These are phyloP conservation scores for Hericium rajendrae DNA, from an alignment of 768 basidiomycete genomes.

Conservation along the genomic window DNA sequence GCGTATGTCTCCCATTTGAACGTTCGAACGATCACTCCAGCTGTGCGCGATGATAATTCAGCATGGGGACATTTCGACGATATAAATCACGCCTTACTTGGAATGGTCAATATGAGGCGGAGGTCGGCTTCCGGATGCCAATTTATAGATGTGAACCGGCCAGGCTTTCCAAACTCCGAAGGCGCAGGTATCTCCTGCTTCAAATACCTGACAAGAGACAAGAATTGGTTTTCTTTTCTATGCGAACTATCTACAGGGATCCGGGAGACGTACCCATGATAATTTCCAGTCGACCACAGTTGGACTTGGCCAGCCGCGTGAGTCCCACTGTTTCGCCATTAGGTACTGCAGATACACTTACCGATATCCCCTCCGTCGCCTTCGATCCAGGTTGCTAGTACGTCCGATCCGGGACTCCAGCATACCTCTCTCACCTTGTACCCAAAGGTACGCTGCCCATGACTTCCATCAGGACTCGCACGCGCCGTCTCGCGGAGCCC, in stretches of 20 bases:
- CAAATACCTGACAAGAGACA: conserved; percentile 55
- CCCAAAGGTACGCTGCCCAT: conserved; percentile 39
- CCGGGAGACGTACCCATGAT: conserved; percentile 61
- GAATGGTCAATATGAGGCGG: conserved; percentile 54
- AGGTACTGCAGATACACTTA: conserved; percentile 25
- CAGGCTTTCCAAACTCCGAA: conserved; percentile 20
- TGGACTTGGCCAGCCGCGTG: conserved; percentile 49
- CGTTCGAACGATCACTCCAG: conserved; percentile 43
- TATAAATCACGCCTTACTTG: conserved; percentile 35
- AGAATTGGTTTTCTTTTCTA: background rate
- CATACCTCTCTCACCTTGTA: conserved; percentile 66
- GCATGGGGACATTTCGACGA: background rate
- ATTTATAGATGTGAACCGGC: conserved; percentile 58
- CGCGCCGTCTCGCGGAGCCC: conserved; percentile 35
- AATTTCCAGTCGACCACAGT: conserved; percentile 90
- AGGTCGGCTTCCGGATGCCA: conserved; percentile 87
- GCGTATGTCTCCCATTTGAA: conserved; percentile 75
- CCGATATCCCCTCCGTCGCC: conserved; percentile 58
- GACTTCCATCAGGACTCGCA: conserved; percentile 14
- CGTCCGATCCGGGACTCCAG: conserved; percentile 86
- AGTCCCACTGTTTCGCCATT: background rate
- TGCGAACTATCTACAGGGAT: background rate
- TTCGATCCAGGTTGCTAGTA: conserved; percentile 82
- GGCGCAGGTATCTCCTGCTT: conserved; percentile 77
- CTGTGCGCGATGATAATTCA: conserved; percentile 21